These are phyloP conservation scores for Mycena sanguinolenta DNA, from an alignment of 768 basidiomycete species.

Conservation along the genomic window DNA sequence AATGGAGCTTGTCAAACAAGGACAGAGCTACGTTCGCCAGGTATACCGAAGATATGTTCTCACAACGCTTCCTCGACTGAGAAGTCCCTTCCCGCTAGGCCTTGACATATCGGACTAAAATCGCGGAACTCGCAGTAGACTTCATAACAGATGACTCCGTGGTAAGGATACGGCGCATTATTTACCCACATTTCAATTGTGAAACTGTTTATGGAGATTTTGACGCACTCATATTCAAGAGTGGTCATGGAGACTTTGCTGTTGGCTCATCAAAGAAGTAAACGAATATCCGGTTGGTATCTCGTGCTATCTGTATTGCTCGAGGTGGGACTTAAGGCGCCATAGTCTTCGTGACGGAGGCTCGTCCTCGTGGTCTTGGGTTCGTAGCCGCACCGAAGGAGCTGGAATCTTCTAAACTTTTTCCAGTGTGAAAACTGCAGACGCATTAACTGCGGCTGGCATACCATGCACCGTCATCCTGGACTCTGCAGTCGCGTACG, in stretches of 20 bases:
- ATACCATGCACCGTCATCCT: constrained; percentile 95
- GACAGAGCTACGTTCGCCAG: constrained; percentile 71
- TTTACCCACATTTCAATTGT: constrained; percentile 22
- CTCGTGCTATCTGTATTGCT: constrained; percentile 33
- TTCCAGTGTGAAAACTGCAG: constrained; percentile 89
- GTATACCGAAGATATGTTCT: background rate
- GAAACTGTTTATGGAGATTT: constrained; percentile 69
- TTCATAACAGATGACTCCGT: constrained; percentile 97
- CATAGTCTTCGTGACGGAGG: constrained; percentile 95
- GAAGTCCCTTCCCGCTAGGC: constrained; percentile 56
- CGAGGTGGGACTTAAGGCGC: constrained; percentile 25
- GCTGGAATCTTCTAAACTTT: constrained; percentile 23
- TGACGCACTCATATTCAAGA: constrained; percentile 97
- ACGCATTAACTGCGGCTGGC: constrained; percentile 87
- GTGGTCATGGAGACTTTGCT: constrained; percentile 95
- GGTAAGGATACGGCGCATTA: constrained; percentile 55
- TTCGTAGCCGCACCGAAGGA: constrained; percentile 51
- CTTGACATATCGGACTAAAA: constrained; percentile 88
- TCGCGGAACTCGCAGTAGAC: constrained; percentile 87
- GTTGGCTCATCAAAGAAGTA: constrained; percentile 85
- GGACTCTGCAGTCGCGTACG: constrained; percentile 96
- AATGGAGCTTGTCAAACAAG: constrained; percentile 84
- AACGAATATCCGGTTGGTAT: constrained; percentile 82
- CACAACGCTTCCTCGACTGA: background rate
- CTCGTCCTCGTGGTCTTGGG: constrained; percentile 91